phyloP scores from a whole-genome alignment of 2,329 filamentous ascomycete genomes.

The Colletotrichum eremochloae region DNA sequence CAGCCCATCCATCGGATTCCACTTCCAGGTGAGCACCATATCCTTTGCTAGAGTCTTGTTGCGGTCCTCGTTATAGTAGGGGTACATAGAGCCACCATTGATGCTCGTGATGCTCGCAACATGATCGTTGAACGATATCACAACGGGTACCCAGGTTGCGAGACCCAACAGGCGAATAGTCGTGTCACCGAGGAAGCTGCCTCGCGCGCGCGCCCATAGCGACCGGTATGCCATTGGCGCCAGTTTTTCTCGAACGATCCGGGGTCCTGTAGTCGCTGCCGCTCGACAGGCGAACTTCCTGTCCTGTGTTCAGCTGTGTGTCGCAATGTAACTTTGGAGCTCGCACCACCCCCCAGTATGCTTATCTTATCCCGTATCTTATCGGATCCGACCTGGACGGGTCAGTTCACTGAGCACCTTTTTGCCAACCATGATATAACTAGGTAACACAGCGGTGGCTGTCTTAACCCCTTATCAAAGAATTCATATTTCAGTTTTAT shows the following conservation, averaged over 20 bases:
- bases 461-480: not conserved
- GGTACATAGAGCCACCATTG: slow-evolving; percentile 79
- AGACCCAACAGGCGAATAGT: slow-evolving; percentile 57
- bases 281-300: not conserved
- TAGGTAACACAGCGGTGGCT: not conserved
- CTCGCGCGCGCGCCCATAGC: slow-evolving; percentile 39
- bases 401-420: not conserved
- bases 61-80: slow-evolving; percentile 78
- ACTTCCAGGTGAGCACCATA: slow-evolving; percentile 70
- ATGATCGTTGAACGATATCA: slow-evolving; percentile 72
- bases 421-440: not conserved
- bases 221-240: slow-evolving; percentile 39
- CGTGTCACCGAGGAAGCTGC: slow-evolving; percentile 48
- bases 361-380: slow-evolving; percentile 35
- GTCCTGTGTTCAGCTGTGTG: not conserved
- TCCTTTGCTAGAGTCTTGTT: slow-evolving; percentile 68
- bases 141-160: slow-evolving; percentile 72
- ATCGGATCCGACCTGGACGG: not conserved
- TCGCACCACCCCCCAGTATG: slow-evolving; percentile 4
- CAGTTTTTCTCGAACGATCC: not conserved
- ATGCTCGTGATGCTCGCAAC: slow-evolving; percentile 71
- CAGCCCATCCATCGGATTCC: slow-evolving; percentile 69
- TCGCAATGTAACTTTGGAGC: slow-evolving; percentile 30
- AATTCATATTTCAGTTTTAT: not conserved
- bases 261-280: not conserved